Percentiles rank a stretch among this genome's conserved stretches.
These are phyloP conservation scores for Simmondsia chinensis DNA, from an alignment of 148 eudicot genomes.

Conservation along the genomic window DNA sequence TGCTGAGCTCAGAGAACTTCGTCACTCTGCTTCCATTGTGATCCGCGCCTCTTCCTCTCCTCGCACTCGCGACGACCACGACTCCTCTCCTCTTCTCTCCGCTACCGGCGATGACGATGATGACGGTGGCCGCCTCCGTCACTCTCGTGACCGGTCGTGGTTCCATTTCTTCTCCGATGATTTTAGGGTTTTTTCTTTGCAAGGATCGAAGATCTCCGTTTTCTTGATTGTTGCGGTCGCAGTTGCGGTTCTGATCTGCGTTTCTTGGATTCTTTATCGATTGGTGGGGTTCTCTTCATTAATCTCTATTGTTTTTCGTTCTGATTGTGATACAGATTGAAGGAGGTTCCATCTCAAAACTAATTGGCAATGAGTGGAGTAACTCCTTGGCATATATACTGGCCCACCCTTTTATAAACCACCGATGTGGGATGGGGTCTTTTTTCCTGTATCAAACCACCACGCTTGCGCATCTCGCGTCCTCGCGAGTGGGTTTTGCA, in stretches of 20 bases:
- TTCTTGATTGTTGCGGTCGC: conserved; percentile 31
- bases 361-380: too few relatives aligned
- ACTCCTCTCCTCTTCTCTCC: conserved; percentile 39
- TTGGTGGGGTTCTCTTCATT: conserved; percentile 30
- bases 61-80: conserved; percentile 47
- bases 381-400: too few relatives aligned
- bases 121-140: conserved; percentile 32
- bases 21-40: conserved; percentile 65
- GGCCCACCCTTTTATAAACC: too few relatives aligned
- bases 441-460: too few relatives aligned
- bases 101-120: conserved; percentile 24
- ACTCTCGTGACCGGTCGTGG: conserved; percentile 40
- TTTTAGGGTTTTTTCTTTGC: conserved; percentile 32
- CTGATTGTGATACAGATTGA: background rate
- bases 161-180: conserved; percentile 32
- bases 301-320: conserved; percentile 1
- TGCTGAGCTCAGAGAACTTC: conserved; percentile 69
- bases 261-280: conserved; percentile 54
- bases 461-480: too few relatives aligned
- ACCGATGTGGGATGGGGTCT: too few relatives aligned
- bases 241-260: conserved; percentile 35
- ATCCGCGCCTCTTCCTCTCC: conserved; percentile 64
- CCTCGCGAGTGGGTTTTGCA: too few relatives aligned
- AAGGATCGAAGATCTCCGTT: conserved; percentile 47
- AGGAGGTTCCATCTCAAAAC: too few relatives aligned